Base-by-base conservation (phyloP, 768 basidiomycete genomes). In the Mycena capillaripes region DNA sequence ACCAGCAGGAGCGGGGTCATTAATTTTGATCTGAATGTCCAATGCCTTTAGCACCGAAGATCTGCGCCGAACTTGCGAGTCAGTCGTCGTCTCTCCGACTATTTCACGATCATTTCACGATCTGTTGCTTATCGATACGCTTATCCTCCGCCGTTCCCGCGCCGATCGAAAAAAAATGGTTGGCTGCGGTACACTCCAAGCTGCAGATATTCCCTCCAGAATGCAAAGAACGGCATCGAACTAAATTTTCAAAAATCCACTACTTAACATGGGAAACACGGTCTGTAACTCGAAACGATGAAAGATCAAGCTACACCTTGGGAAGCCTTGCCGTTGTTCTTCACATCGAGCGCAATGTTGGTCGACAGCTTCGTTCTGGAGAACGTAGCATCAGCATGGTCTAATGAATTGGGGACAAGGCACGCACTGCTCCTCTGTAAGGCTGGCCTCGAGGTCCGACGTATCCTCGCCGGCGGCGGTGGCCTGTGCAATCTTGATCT, bases 401-500 rank as follows among this genome's bases (percentile, higher is more conserved):
- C 0, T 21, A 7, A 52, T 4, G 25, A 14, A 67, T 11, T 5
- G 19, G 21, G 66, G 69, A 32, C 16, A 17, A 30, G 34, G 29
- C 4, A 66, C 72, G 40, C 29, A 79, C 82, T 79, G 77, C 69
- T 84, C 83, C 27, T 61, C 77, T 1, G 68, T 58, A 17, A 84
- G 65, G 32, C 76, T 69, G 38, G 61, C 40, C 76, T 83, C 76
- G 50, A 82, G 66, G 38, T 60, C 58, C 0, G 80, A 68, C 12
- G 83, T 84, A 63, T 79, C 77, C 6, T 67, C 32, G 46, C 83
- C 83, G 2, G 66, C 68, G 10, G 84, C 84, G 63, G 79, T 50
- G 2, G 82, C 83, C 66, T 82, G 77, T 16, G 83, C 84, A 64
- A 84, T 79, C 81, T 77, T 79, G 77, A 83, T 83, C 73, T 82